Percentiles rank a stretch among this genome's conserved stretches.
Evolutionary conservation across 805 yeast genomes (phyloP).

Genomic region (Metschnikowia shivogae): DNA sequence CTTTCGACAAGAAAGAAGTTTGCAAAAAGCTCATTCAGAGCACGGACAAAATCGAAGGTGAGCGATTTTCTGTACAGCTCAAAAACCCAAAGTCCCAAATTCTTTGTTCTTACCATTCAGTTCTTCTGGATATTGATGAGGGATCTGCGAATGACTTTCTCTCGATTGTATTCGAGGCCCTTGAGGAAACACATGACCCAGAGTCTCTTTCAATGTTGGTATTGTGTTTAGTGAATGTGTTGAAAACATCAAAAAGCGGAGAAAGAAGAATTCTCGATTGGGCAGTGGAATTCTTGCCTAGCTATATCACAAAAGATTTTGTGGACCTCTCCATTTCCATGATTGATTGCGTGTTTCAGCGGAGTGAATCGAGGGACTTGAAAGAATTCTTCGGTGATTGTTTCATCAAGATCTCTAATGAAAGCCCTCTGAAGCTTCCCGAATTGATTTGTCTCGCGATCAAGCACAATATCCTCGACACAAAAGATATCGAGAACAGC

Average conservation of each 20-base stretch:
- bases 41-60: constrained; percentile 2
- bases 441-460: constrained; percentile 4
- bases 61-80: background rate
- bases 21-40: constrained; percentile 2
- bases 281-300: constrained; percentile 16
- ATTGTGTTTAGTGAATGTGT: background rate
- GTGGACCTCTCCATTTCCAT: constrained; percentile 21
- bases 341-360: constrained; percentile 11
- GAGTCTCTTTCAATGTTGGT: background rate
- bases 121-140: background rate
- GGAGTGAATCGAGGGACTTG: constrained; percentile 1
- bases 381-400: constrained; percentile 26
- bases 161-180: constrained; percentile 3
- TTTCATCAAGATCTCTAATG: constrained; percentile 26
- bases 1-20: background rate
- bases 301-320: constrained; percentile 25
- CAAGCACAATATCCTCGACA: background rate
- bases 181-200: constrained; percentile 10
- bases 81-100: constrained; percentile 3
- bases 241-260: background rate
- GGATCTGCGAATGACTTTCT: constrained; percentile 1
- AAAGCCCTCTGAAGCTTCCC: constrained; percentile 11
- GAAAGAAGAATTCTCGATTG: constrained; percentile 7
- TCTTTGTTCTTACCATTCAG: constrained; percentile 3
- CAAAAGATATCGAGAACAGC: constrained; percentile 1